Base-by-base conservation (phyloP, 192 early-diverging fungal species). In the Coemansia sp. region DNA sequence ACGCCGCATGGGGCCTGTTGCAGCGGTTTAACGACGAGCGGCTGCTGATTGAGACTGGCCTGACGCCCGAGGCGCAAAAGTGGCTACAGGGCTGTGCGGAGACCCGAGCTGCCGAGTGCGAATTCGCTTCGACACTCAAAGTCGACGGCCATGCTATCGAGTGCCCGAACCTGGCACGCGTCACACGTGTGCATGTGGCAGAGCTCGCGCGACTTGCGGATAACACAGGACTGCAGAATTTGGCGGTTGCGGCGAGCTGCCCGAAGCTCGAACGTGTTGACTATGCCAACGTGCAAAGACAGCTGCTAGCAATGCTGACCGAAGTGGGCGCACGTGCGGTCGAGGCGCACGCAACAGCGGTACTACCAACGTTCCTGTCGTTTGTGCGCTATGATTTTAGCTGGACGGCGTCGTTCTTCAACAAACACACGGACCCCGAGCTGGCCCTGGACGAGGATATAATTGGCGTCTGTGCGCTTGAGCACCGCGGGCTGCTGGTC, bases 251-350 rank as follows among this genome's bases (percentile, higher is more conserved):
- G 11, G 49, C 60, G 4, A 42, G 27, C 19, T 36, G 54, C 25
- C 72, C 53, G 2, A 74, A 63, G 34, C 46, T 60, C 4, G 82
- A 82, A 32, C 67, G 78, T n/a, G 70, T 83, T 39, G 87, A 90
- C 53, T 84, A 84, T 60, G 80, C 83, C 72, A 88, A 90, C 62
- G 80, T 85, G 47, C 82, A 82, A 57, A 71, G 68, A 11, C 67
- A 81, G 51, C 48, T 90, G 8, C 62, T 88, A 38, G 83, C 81
- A 50, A 76, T 82, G 22, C 35, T 90, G 12, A 68, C 70, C 4
- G 82, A 86, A 27, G 64, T 82, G 0, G 68, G 74, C 3, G 82
- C 83, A 0, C 64, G 62, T 11, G 60, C 87, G 9, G 84, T 83
- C 6, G 90, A 90, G 58, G 62, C 78, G 31, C 83, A 85, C 47